Evolutionary conservation across 208 protist species (phyloP), one percentile per base, ranked within the genome.

Genomic region (Trypanosomatidae sp.): DNA sequence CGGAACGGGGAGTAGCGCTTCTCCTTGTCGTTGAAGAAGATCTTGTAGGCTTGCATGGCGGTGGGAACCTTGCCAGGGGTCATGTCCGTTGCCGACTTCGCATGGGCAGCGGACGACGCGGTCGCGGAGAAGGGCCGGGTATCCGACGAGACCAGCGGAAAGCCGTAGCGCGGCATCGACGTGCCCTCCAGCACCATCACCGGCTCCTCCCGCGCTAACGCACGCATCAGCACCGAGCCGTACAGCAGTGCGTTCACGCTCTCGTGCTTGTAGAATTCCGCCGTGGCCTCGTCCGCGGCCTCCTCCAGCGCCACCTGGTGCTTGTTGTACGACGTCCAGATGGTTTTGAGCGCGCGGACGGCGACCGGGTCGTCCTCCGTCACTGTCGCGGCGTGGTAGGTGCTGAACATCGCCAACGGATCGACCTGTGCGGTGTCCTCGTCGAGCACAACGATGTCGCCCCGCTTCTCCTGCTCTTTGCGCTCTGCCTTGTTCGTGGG

Each of bases 141-240:
- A 66, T 95, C 91, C 13, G 88, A 93, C 36, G 91, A 95, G 33
- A 95, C 71, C 33, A 95, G 80, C 19, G 91, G 91, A 65, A 95
- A 95, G 71, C 91, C 91, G 71, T 77, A 89, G 12, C 41, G 62
- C 36, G 87, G 87, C 59, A 83, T 52, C 62, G 53, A 33, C 44
- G 78, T 78, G 33, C 76, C 78, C 67, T 72, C 80, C 41, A 77
- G 58, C 65, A 85, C 74, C 46, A 77, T 47, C 50, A 95, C 78
- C 0, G 69, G 41, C 58, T 91, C 82, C 62, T 91, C 91, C 17
- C 91, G 84, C 2, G 89, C 90, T 47, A 95, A 79, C 41, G 87
- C 84, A 15, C 91, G 91, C 68, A 95, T 79, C 59, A 92, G 67
- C 0, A 95, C 80, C 44, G 89, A 87, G 60, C 87, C 91, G 69